phyloP scores from a whole-genome alignment of 441 rosid genomes.

The Jatropha multifida region DNA sequence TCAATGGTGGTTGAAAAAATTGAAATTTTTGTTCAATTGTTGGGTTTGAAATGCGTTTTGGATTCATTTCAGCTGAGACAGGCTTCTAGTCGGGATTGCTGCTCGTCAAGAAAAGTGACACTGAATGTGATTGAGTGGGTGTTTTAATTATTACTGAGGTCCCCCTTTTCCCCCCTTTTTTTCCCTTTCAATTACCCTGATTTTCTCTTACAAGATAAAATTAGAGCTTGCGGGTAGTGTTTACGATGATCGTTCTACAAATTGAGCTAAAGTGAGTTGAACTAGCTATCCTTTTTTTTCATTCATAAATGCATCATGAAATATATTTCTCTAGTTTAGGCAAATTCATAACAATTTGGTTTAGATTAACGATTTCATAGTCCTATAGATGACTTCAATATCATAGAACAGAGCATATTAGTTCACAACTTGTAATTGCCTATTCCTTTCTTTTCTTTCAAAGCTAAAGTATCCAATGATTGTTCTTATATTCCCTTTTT shows the following conservation, averaged over 20 bases:
- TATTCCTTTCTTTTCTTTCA: no score
- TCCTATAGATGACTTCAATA: no score
- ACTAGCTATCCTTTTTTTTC: no score
- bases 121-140: slow-evolving; percentile 39
- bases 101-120: slow-evolving; percentile 27
- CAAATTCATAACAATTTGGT: no score
- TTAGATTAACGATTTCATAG: no score
- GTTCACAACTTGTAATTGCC: no score
- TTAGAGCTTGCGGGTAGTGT: not conserved
- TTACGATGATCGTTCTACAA: not conserved
- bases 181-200: not conserved
- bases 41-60: slow-evolving; percentile 23
- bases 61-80: slow-evolving; percentile 19
- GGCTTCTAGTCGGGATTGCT: slow-evolving; percentile 31
- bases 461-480: no score
- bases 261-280: not conserved
- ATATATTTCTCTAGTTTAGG: no score
- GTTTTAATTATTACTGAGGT: slow-evolving; percentile 31
- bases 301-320: no score
- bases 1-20: slow-evolving; percentile 30
- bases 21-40: slow-evolving; percentile 11
- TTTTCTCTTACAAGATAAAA: not conserved
- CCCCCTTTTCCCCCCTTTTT: slow-evolving; percentile 4
- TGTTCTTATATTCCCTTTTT: no score
- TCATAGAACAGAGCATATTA: no score